Percentiles rank a stretch among this genome's conserved stretches.
Conservation (phyloP, 202 grass and related monocot species). For the Setaria viridis region DNA sequence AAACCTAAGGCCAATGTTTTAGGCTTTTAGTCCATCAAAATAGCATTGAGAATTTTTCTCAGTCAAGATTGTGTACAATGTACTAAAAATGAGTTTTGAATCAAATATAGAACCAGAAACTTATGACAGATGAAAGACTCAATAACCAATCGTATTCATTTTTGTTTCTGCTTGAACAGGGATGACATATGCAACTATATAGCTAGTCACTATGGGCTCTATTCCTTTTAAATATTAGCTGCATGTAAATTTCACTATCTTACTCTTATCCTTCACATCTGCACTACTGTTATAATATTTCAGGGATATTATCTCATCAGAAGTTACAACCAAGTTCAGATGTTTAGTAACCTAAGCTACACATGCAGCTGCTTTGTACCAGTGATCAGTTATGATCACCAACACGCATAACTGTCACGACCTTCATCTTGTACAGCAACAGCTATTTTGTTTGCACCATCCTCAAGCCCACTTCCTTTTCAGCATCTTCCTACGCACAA, state of each 20-base stretch:
- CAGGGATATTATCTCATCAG: not conserved
- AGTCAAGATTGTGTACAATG: not conserved
- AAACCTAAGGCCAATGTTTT: not conserved
- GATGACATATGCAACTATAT: not conserved
- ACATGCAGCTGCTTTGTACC: not conserved
- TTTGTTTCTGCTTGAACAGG: not conserved
- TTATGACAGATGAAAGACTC: not conserved
- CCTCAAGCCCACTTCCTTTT: not conserved
- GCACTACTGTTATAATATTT: not conserved
- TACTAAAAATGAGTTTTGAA: not conserved
- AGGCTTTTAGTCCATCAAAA: not conserved
- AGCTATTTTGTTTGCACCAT: not conserved
- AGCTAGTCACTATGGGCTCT: not conserved
- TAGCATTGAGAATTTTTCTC: not conserved
- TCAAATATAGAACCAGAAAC: not conserved
- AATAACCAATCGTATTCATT: not conserved
- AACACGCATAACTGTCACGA: not conserved
- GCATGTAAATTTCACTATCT: not conserved
- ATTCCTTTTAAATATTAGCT: not conserved
- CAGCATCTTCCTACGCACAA: not conserved
- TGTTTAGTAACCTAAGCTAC: not conserved
- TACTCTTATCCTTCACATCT: not conserved
- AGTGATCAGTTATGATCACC: not conserved
- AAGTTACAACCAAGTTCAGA: not conserved
- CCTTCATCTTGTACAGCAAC: not conserved